Conservation (phyloP, 345 rosid species). For the Rhizophora apiculata region DNA sequence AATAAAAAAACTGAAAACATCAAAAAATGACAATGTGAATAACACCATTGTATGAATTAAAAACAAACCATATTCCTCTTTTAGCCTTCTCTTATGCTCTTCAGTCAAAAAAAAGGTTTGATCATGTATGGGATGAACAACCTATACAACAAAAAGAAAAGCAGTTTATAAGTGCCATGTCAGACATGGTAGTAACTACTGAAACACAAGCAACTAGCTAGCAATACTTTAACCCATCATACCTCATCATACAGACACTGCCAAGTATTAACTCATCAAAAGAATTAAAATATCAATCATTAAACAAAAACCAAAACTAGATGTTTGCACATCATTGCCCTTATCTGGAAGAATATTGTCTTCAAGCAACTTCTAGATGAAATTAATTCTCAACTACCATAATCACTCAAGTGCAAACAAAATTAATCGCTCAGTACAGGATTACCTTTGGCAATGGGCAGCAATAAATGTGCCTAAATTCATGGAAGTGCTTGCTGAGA, state of each 20-base stretch:
- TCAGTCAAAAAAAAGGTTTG: slow-evolving; percentile 55
- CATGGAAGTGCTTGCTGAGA: slow-evolving; percentile 57
- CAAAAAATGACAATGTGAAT: background rate
- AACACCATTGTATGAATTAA: background rate
- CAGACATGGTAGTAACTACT: background rate
- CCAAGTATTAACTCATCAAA: no score
- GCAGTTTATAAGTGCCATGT: background rate
- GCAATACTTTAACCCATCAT: background rate
- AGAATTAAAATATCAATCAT: no score
- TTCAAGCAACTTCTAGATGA: no score
- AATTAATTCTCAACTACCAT: background rate
- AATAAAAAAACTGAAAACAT: background rate
- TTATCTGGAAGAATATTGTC: no score
- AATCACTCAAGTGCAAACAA: background rate
- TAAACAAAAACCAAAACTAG: no score
- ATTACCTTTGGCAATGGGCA: slow-evolving; percentile 55
- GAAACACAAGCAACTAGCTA: background rate
- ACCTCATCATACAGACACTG: no score
- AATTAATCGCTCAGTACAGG: background rate
- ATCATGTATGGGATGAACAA: slow-evolving; percentile 71
- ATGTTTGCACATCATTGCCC: no score
- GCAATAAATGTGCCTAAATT: slow-evolving; percentile 66
- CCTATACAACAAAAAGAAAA: slow-evolving; percentile 30
- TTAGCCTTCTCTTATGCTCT: slow-evolving; percentile 61
- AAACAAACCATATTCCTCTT: slow-evolving; percentile 66